A percentile compares a stretch with the other conserved stretches of the same genome.
Evolutionary conservation across 805 yeast species (phyloP).

Genomic region (Candida montana): DNA sequence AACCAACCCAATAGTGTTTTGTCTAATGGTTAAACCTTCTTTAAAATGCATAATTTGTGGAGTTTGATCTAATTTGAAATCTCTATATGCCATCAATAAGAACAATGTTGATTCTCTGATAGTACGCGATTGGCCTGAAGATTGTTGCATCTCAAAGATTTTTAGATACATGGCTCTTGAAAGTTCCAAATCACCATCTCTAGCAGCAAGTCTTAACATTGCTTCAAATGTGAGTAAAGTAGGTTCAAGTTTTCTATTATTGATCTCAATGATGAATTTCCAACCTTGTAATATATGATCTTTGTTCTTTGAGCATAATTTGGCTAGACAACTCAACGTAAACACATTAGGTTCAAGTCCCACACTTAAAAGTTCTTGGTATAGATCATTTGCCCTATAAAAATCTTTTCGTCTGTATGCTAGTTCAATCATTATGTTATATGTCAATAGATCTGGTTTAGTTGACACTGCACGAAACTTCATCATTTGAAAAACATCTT

Average conservation of each 20-base stretch:
- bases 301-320: conserved; percentile 56
- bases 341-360: conserved; percentile 34
- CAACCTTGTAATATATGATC: conserved; percentile 58
- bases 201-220: conserved; percentile 72
- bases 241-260: conserved; percentile 38
- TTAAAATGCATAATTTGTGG: conserved; percentile 38
- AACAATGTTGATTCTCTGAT: conserved; percentile 23
- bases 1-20: conserved; percentile 38
- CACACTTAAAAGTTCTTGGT: conserved; percentile 54
- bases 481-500: conserved; percentile 75
- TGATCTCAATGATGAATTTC: conserved; percentile 66
- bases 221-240: conserved; percentile 48
- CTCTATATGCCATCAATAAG: conserved; percentile 46
- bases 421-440: conserved; percentile 65
- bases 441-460: conserved; percentile 63
- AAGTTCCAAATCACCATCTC: conserved; percentile 71
- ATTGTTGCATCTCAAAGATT: conserved; percentile 32
- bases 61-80: conserved; percentile 24
- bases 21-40: conserved; percentile 42
- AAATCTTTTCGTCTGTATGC: conserved; percentile 58
- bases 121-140: background rate
- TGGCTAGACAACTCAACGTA: conserved; percentile 53
- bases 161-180: conserved; percentile 61
- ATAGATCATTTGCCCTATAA: conserved; percentile 72
- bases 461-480: conserved; percentile 66